Evolutionary conservation across 495 filamentous ascomycete genomes (phyloP).

Genomic region (Podospora fimiseda): DNA sequence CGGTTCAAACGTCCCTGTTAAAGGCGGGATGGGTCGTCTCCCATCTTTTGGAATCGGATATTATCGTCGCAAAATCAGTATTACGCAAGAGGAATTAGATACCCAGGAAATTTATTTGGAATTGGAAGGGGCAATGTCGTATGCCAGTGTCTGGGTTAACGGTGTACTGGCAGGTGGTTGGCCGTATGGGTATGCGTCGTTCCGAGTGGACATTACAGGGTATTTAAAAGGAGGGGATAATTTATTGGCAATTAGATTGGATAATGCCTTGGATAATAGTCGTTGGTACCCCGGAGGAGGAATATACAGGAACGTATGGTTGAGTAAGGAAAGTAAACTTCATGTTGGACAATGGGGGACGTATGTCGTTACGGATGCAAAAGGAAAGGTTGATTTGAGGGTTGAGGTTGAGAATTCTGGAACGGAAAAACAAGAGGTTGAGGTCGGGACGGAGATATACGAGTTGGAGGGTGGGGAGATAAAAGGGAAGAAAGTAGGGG

Average conservation of each 20-base stretch:
- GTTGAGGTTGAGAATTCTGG: conserved; percentile 41
- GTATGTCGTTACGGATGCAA: conserved; percentile 35
- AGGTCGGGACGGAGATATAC: conserved; percentile 26
- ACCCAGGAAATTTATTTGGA: conserved; percentile 40
- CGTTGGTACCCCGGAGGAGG: conserved; percentile 48
- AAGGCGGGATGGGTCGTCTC: conserved; percentile 53
- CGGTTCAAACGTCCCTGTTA: conserved; percentile 33
- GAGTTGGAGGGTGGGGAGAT: conserved; percentile 19
- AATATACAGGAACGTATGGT: conserved; percentile 47
- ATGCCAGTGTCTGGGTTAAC: conserved; percentile 44
- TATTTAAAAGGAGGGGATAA: conserved; percentile 36
- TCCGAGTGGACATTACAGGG: conserved; percentile 43
- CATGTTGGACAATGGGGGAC: conserved; percentile 43
- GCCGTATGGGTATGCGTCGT: conserved; percentile 46
- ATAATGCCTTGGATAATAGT: conserved; percentile 38
- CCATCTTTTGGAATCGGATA: conserved; percentile 43
- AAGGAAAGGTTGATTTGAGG: conserved; percentile 29
- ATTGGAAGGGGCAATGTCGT: conserved; percentile 46
- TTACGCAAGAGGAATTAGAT: conserved; percentile 21
- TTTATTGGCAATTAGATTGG: conserved; percentile 41
- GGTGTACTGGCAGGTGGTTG: conserved; percentile 43
- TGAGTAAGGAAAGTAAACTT: conserved; percentile 33
- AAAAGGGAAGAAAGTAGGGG: conserved; percentile 16
- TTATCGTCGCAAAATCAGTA: conserved; percentile 39
- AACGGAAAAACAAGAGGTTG: conserved; percentile 15